Conservation (phyloP, 2,329 filamentous ascomycete genomes). For the Botryotinia narcissicola region DNA sequence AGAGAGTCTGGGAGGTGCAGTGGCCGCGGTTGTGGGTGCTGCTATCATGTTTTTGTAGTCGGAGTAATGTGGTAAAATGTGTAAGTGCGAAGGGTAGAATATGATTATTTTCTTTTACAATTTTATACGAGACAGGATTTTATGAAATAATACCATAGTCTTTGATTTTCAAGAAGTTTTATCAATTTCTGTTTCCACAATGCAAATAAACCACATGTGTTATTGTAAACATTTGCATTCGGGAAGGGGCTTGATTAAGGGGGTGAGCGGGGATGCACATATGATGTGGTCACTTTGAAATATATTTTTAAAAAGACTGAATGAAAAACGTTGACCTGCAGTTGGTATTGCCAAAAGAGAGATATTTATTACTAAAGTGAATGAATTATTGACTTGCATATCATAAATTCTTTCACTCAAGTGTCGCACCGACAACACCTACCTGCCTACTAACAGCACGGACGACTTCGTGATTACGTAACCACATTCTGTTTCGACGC, state of each 20-base stretch:
- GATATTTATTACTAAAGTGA: not conserved
- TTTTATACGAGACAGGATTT: not conserved
- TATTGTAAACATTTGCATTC: not conserved
- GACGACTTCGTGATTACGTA: slow-evolving; percentile 6
- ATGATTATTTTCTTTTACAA: not conserved
- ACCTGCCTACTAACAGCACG: not conserved
- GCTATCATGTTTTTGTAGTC: not conserved
- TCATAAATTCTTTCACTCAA: not conserved
- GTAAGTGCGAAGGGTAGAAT: not conserved
- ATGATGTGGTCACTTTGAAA: not conserved
- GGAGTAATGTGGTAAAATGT: not conserved
- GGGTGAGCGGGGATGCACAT: not conserved
- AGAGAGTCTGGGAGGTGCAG: not conserved
- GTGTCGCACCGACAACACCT: not conserved
- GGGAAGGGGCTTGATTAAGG: not conserved
- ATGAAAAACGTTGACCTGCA: rapidly evolving
- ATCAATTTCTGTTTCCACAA: not conserved
- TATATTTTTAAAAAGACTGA: not conserved
- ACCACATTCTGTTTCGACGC: not conserved
- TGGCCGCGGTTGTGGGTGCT: slow-evolving; percentile 40
- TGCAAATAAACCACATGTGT: not conserved
- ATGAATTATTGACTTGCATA: not conserved
- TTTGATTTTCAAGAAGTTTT: not conserved
- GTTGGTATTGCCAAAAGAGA: not conserved
- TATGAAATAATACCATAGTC: not conserved